Conservation (phyloP, 1,139 yeast genomes). For the Spathaspora sp. region DNA sequence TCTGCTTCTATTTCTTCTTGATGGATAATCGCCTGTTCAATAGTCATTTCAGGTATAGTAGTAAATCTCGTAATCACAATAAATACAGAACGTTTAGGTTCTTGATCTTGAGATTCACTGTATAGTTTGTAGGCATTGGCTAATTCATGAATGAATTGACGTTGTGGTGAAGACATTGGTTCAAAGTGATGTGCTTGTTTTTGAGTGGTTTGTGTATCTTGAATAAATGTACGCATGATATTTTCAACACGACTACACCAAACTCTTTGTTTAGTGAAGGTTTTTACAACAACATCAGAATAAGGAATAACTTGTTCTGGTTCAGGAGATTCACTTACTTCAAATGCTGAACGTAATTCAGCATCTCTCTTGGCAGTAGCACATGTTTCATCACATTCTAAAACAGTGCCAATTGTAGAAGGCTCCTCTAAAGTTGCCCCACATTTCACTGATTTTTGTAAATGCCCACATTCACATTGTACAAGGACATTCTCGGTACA, state of each 20-base stretch:
- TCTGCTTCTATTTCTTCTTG: conserved; percentile 33
- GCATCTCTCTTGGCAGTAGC: conserved; percentile 57
- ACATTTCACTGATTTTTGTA: conserved; percentile 47
- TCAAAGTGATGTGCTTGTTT: conserved; percentile 54
- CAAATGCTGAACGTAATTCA: conserved; percentile 63
- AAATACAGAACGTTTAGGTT: conserved; percentile 73
- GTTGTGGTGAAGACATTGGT: conserved; percentile 69
- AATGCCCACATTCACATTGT: conserved; percentile 66
- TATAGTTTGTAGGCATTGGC: conserved; percentile 59
- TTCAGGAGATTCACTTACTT: conserved; percentile 23
- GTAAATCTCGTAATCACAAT: conserved; percentile 46
- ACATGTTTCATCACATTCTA: conserved; percentile 76
- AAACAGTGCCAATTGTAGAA: conserved; percentile 28
- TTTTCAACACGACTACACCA: conserved; percentile 71
- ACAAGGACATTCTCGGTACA: conserved; percentile 54
- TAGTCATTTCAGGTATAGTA: conserved; percentile 26
- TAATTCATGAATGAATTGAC: conserved; percentile 69
- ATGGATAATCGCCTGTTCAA: conserved; percentile 26
- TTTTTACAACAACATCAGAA: conserved; percentile 39
- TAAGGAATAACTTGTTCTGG: conserved; percentile 33
- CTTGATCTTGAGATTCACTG: conserved; percentile 77
- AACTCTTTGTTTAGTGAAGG: conserved; percentile 49
- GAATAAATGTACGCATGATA: conserved; percentile 49
- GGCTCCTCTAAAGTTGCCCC: conserved; percentile 41
- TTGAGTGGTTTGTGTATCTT: conserved; percentile 20